Percentiles rank a stretch among this genome's conserved stretches.
These are phyloP conservation scores for Arthrobotrys sinensis DNA, from an alignment of 2,329 filamentous ascomycete species.

Conservation along the genomic window DNA sequence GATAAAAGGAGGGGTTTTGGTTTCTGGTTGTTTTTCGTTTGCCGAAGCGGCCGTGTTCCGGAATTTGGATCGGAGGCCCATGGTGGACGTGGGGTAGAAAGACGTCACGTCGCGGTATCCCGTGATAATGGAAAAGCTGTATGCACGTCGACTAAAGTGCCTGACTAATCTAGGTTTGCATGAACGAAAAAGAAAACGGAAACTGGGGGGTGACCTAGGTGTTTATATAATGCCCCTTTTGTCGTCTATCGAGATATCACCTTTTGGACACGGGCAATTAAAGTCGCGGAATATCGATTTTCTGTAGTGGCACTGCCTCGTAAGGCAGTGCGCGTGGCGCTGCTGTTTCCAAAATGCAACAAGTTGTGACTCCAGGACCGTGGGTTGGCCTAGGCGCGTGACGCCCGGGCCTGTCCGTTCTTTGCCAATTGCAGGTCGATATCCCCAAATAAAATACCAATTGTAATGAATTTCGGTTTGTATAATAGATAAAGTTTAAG, in stretches of 20 bases:
- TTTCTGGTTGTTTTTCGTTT: neutral
- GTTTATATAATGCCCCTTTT: neutral
- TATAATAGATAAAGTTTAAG: too few species aligned
- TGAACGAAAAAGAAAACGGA: neutral
- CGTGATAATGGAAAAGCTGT: neutral
- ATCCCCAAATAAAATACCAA: too few species aligned
- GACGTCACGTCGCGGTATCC: neutral
- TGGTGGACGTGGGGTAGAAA: neutral
- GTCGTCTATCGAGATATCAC: neutral
- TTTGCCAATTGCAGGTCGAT: too few species aligned
- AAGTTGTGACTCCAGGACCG: too few species aligned
- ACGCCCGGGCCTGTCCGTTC: too few species aligned
- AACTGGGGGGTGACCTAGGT: neutral
- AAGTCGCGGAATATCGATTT: neutral
- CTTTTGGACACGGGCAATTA: neutral
- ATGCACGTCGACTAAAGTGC: too few species aligned
- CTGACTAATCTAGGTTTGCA: too few species aligned
- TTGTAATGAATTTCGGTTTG: too few species aligned
- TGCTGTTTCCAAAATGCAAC: neutral
- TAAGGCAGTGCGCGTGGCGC: neutral
- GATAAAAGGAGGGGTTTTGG: constrained; percentile 3
- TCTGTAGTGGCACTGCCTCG: neutral
- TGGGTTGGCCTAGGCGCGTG: too few species aligned
- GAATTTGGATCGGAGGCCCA: neutral
- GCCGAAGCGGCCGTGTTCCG: neutral